Percentiles rank a stretch among this genome's conserved stretches.
phyloP scores from a whole-genome alignment of 1,284 basidiomycete species.

The Pisolithus thermaeus region DNA sequence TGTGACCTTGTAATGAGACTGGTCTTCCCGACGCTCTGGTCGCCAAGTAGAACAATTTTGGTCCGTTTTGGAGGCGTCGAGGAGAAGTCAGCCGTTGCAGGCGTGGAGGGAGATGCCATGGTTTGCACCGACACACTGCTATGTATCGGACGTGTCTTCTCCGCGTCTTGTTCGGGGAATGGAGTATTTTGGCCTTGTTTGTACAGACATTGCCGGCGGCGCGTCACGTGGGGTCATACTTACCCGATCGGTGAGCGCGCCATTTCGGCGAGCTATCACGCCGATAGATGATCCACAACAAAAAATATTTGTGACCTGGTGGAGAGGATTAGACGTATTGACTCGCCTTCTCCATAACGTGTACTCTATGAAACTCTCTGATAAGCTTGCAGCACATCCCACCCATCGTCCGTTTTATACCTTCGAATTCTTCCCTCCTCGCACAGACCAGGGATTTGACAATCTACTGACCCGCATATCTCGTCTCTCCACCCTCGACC shows the following conservation, averaged over 20 bases:
- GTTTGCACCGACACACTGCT: not conserved
- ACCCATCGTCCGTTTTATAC: slow-evolving; percentile 67
- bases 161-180: not conserved
- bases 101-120: slow-evolving; percentile 53
- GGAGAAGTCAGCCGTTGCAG: slow-evolving; percentile 75
- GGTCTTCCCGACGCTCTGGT: slow-evolving; percentile 95
- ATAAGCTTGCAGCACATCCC: slow-evolving; percentile 49
- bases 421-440: slow-evolving; percentile 94
- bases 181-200: slow-evolving; percentile 26
- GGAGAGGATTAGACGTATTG: not conserved
- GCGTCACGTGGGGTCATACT: slow-evolving; percentile 2
- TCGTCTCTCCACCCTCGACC: slow-evolving; percentile 63
- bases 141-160: not conserved
- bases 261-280: too few species aligned
- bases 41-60: slow-evolving; percentile 91
- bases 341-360: not conserved
- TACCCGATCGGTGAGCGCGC: too few species aligned
- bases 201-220: not conserved
- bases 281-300: too few species aligned
- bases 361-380: slow-evolving; percentile 57
- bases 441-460: slow-evolving; percentile 88
- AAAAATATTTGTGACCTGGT: too few species aligned
- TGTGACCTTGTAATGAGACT: slow-evolving; percentile 91
- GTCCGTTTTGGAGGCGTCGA: slow-evolving; percentile 88
- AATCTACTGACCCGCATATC: slow-evolving; percentile 81